Conservation (phyloP, 495 filamentous ascomycete genomes). For the Cercophora newfieldiana region DNA sequence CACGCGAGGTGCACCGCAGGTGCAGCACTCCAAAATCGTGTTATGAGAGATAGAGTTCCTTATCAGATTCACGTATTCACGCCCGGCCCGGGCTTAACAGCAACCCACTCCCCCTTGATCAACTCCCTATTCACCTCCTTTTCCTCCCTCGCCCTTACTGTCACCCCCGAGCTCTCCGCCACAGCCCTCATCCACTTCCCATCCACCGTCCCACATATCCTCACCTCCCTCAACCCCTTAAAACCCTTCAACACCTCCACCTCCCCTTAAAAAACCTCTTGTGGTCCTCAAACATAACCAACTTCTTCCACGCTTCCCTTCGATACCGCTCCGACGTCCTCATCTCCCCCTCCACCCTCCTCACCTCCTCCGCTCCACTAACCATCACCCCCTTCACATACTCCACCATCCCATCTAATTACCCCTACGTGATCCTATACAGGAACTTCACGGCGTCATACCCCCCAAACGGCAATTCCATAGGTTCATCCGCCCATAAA, state of each 20-base stretch:
- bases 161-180: neutral
- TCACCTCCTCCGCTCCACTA: neutral
- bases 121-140: constrained; percentile 8
- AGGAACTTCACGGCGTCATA: neutral
- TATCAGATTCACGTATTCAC: constrained; percentile 8
- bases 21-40: too few species aligned
- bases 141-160: constrained; percentile 7
- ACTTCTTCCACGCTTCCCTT: neutral
- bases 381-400: neutral
- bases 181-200: constrained; percentile 7
- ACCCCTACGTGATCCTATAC: neutral
- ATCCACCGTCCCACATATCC: constrained; percentile 6
- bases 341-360: neutral
- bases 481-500: neutral
- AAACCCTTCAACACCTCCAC: neutral
- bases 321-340: neutral
- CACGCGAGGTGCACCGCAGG: too few species aligned
- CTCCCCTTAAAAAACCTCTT: neutral
- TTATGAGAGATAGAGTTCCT: constrained; percentile 7
- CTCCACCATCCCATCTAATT: neutral
- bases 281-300: neutral
- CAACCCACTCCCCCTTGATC: constrained; percentile 12
- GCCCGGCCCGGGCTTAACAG: constrained; percentile 8
- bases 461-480: constrained; percentile 3
- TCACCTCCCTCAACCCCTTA: constrained; percentile 1